phyloP scores from a whole-genome alignment of 257 asterid species.

The Solanum pinnatisectum region DNA sequence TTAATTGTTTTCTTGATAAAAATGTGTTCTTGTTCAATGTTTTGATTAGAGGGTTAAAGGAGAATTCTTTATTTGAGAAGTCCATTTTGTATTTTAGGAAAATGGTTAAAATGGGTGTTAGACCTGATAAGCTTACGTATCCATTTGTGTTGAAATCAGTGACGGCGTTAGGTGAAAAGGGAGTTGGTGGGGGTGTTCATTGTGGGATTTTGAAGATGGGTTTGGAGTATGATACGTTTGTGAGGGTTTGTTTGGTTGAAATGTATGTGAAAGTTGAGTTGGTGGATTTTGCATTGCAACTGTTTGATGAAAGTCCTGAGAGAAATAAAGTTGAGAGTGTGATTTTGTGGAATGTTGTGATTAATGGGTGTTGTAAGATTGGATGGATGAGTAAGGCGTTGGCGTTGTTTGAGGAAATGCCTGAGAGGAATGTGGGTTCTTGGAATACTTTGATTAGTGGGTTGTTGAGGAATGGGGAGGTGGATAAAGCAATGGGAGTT shows the following conservation, averaged over 20 bases:
- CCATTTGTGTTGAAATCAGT: constrained; percentile 33
- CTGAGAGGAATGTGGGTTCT: constrained; percentile 28
- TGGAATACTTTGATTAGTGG: constrained; percentile 39
- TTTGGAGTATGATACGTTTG: constrained; percentile 30
- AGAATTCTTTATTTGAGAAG: constrained; percentile 10
- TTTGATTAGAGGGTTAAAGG: constrained; percentile 21
- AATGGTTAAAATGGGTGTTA: constrained; percentile 15
- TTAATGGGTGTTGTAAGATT: constrained; percentile 31
- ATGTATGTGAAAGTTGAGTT: constrained; percentile 25
- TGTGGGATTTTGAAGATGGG: constrained; percentile 21
- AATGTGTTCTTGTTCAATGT: constrained; percentile 26
- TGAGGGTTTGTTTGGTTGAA: constrained; percentile 37
- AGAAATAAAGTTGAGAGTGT: constrained; percentile 26
- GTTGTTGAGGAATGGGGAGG: constrained; percentile 26
- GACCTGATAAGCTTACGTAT: constrained; percentile 23
- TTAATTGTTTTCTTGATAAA: constrained; percentile 3
- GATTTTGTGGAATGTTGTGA: constrained; percentile 32
- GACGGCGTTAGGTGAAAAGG: constrained; percentile 6
- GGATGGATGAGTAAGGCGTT: constrained; percentile 26
- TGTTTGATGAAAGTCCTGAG: constrained; percentile 37
- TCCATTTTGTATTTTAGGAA: constrained; percentile 9
- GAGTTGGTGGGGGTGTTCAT: constrained; percentile 15
- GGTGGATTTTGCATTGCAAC: constrained; percentile 12
- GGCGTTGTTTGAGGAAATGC: constrained; percentile 32
- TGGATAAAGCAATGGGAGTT: constrained; percentile 19